Conservation (phyloP, 257 asterid genomes). For the Ilex aquifolium region DNA sequence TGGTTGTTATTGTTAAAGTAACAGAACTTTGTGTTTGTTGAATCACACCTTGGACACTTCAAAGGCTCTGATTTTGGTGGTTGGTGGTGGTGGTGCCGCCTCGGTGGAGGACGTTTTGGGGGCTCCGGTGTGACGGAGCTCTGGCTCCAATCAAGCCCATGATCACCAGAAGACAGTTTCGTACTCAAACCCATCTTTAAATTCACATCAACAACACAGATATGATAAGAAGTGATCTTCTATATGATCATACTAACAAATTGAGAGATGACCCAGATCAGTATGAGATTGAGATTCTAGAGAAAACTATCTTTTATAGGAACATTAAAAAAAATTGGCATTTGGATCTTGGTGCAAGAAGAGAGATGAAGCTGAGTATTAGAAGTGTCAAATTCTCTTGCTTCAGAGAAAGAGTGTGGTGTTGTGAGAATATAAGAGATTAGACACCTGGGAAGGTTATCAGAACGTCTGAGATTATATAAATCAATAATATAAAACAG, state of each 20-base stretch:
- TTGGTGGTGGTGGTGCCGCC: slow-evolving; percentile 22
- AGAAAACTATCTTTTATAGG: too few species aligned
- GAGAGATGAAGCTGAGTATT: neutral
- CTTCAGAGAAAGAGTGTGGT: neutral
- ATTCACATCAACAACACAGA: neutral
- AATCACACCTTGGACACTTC: slow-evolving; percentile 69
- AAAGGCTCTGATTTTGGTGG: slow-evolving; percentile 26
- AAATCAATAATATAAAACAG: too few species aligned
- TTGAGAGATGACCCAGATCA: neutral
- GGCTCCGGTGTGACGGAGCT: slow-evolving; percentile 23
- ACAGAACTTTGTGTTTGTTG: slow-evolving; percentile 59
- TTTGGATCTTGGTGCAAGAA: neutral
- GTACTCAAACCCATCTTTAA: slow-evolving; percentile 32
- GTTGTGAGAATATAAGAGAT: neutral
- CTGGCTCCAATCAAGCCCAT: slow-evolving; percentile 30
- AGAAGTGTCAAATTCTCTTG: neutral
- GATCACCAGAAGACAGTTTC: slow-evolving; percentile 29
- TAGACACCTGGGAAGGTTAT: neutral
- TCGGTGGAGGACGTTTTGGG: slow-evolving; percentile 24
- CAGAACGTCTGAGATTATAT: too few species aligned
- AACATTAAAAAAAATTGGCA: neutral
- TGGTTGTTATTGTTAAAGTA: slow-evolving; percentile 73
- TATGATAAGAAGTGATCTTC: neutral
- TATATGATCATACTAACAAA: neutral
- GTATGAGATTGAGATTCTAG: neutral